Conservation (phyloP, 208 protist species). For the Leishmania amazonensis region DNA sequence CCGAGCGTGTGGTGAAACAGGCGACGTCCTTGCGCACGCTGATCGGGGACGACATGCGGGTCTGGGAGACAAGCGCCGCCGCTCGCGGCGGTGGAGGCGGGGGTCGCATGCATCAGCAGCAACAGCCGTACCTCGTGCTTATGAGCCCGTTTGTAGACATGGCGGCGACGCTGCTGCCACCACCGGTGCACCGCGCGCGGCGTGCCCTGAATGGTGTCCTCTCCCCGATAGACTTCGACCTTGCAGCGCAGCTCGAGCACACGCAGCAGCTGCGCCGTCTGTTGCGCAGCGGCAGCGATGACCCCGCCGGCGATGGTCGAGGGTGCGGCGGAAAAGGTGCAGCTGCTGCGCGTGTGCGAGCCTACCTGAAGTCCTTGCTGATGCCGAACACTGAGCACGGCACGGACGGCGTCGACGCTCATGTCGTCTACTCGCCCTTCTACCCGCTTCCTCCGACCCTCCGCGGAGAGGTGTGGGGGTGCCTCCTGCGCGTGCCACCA, state of each 20-base stretch:
- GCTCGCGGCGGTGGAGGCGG: not conserved
- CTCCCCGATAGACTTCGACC: slow-evolving; percentile 33
- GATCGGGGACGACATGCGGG: slow-evolving; percentile 29
- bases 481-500: slow-evolving; percentile 78
- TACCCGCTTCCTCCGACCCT: slow-evolving; percentile 75
- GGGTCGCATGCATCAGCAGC: not conserved
- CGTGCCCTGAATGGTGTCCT: slow-evolving; percentile 30
- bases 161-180: not conserved
- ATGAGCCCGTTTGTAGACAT: not conserved
- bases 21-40: slow-evolving; percentile 18
- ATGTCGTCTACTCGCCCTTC: slow-evolving; percentile 13
- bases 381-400: not conserved
- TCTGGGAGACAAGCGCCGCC: slow-evolving; percentile 12
- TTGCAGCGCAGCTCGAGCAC: slow-evolving; percentile 39
- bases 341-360: not conserved
- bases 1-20: slow-evolving; percentile 2
- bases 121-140: not conserved
- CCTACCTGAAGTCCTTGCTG: not conserved
- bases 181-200: slow-evolving; percentile 16
- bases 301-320: too few species aligned
- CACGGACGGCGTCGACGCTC: not conserved
- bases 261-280: slow-evolving; percentile 33
- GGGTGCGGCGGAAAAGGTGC: not conserved
- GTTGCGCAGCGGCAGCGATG: not conserved
- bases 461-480: slow-evolving; percentile 88